Base-by-base conservation (phyloP, 768 basidiomycete genomes). In the Pulveroboletus frians region DNA sequence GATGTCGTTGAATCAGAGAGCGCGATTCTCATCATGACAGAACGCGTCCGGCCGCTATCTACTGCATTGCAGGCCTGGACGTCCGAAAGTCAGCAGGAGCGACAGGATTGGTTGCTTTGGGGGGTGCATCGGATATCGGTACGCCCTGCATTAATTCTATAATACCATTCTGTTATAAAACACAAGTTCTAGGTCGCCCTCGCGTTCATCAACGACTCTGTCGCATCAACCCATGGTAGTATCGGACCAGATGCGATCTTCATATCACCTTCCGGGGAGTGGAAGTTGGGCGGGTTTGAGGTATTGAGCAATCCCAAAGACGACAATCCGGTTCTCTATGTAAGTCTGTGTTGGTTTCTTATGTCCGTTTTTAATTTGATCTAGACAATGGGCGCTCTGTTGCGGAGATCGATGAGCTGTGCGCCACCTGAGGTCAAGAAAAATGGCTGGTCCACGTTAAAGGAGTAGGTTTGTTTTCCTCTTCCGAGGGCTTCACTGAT, bases 231-330 rank as follows among this genome's bases (percentile, higher is more conserved):
- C 0, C 92, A 96, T 58, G 93, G 92, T 18, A 88, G 84, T 56
- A 62, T 94, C 48, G 73, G 81, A 50, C 65, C 78, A n/a, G 76
- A 78, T 49, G 83, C 89, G 1, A 80, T 97, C 50, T 97, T 96
- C 62, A 81, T 96, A 44, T 92, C 95, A 1, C 84, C 86, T 0
- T 89, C 92, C 0, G 91, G 95, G 5, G 96, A 99, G 71, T 98
- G 95, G 96, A 90, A 90, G 62, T 72, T 99, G 8, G 94, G 91
- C 17, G 95, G 95, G 1, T 93, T 98, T 61, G 96, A 99, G 60
- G 70, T 95, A 0, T 67, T 96, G 53, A 92, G 91, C 58, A 89
- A 78, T 56, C 77, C 85, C 9, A 88, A 83, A 57, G 94, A 97
- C 45, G 83, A 88, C 13, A 66, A 74, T 39, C 80, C 88, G 29